Evolutionary conservation across 192 early-diverging fungal species (phyloP), one percentile per base, ranked within the genome.

Genomic region (Kappamyces sp.): DNA sequence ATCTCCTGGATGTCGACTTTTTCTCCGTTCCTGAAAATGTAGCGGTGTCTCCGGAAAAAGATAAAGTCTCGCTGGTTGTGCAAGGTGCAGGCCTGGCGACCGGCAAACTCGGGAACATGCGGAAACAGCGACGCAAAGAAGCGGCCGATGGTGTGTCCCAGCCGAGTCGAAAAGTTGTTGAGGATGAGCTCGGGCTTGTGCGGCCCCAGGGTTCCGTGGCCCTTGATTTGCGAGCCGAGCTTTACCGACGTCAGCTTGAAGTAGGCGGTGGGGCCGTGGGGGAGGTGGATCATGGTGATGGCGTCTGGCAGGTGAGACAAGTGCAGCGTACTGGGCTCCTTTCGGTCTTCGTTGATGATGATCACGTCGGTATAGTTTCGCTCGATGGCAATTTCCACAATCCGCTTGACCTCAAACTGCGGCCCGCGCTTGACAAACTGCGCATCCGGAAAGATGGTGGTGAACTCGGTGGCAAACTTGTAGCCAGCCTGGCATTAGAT

Each of bases 41-140:
- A 99, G 77, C 92, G 83, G 67, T 99, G 96, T 39, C 94, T 82
- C 62, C 96, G 76, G 65, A 99, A 95, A 67, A 99, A 99, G 59
- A 99, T 97, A 63, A 95, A 99, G 69, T 99, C 96, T 45, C 96
- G 90, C 74, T 99, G 96, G 71, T 99, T 99, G 66, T 99, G 96
- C 66, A 99, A 88, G 2, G 96, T 99, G 5, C 83, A 88, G 31
- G 85, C 93, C 66, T 97, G 93, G 46, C 96, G 73, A 5, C 92
- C 94, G 62, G 91, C 76, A 66, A 99, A 99, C 70, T 99, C 88
- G 6, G 94, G 94, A 3, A 93, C 86, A 54, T 93, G 92, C n/a
- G 96, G 96, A 67, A 99, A 94, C 49, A 99, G 69, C 9, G 96
- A 74, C 37, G 93, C 89, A 78, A 99, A 90, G 86, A 94, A 89